A percentile compares a stretch with the other conserved stretches of the same genome.
Conservation (phyloP, 1,284 basidiomycete species). For the Leccinum griseonigrum region DNA sequence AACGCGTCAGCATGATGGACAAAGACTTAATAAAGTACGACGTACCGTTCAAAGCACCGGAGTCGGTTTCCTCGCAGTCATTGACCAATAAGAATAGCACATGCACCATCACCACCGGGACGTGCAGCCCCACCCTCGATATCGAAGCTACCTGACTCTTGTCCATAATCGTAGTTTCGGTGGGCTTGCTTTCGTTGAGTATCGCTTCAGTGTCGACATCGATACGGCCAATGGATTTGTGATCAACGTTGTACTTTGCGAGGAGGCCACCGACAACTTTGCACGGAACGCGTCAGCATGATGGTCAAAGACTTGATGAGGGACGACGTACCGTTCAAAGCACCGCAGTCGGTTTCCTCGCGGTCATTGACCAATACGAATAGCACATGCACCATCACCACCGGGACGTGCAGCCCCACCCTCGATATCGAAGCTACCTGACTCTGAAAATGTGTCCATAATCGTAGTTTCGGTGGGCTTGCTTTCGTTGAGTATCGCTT, state of each 20-base stretch:
- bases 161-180: slow-evolving; percentile 98
- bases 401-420: slow-evolving; percentile 93
- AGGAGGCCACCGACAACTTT: slow-evolving; percentile 83
- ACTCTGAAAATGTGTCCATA: slow-evolving; percentile 73
- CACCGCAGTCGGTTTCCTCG: slow-evolving; percentile 99
- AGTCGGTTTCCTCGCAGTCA: slow-evolving; percentile 98
- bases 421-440: slow-evolving; percentile 96
- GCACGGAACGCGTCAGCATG: slow-evolving; percentile 5
- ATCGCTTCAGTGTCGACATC: slow-evolving; percentile 68
- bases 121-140: slow-evolving; percentile 95
- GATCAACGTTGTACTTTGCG: slow-evolving; percentile 95
- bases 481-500: slow-evolving; percentile 49
- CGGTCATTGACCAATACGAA: slow-evolving; percentile 57
- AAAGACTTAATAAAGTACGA: slow-evolving; percentile 7
- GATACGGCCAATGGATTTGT: slow-evolving; percentile 92
- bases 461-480: slow-evolving; percentile 98
- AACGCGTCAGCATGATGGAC: slow-evolving; percentile 6
- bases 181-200: slow-evolving; percentile 93
- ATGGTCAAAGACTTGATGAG: not conserved
- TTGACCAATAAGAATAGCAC: slow-evolving; percentile 29
- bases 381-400: slow-evolving; percentile 47
- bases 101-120: slow-evolving; percentile 71
- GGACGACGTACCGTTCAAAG: slow-evolving; percentile 78
- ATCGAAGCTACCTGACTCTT: slow-evolving; percentile 88
- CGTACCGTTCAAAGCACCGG: slow-evolving; percentile 91